Conservation (phyloP, 108 stramenopile genomes). For the Bacterosira constricta region DNA sequence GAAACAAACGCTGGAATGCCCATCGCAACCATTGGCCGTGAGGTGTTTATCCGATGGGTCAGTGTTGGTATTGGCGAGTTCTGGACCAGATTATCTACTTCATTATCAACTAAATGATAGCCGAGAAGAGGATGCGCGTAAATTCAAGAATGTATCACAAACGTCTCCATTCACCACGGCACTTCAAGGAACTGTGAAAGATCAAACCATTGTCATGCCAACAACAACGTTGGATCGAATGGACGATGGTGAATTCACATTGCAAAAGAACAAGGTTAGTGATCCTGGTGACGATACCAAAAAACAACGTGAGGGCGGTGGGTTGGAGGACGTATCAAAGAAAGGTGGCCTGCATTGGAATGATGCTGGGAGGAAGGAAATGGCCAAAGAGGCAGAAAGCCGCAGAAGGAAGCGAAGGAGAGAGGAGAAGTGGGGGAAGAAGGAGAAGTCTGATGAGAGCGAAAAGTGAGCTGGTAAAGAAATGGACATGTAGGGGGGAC, state of each 20-base stretch:
- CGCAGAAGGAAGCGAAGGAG: constrained; percentile 30
- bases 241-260: constrained; percentile 16
- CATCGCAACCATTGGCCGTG: constrained; percentile 51
- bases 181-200: constrained; percentile 12
- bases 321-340: not conserved
- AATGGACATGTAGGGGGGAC: too few relatives aligned
- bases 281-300: not conserved
- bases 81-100: constrained; percentile 55
- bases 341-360: constrained; percentile 40
- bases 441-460: too few relatives aligned
- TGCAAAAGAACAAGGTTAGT: constrained; percentile 32
- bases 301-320: not conserved
- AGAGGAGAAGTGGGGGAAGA: not conserved
- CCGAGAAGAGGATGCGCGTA: not conserved
- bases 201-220: constrained; percentile 53
- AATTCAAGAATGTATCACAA: constrained; percentile 10
- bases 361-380: constrained; percentile 27
- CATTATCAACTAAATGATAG: constrained; percentile 21
- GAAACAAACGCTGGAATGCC: constrained; percentile 45
- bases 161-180: constrained; percentile 13
- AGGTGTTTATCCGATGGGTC: constrained; percentile 29
- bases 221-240: constrained; percentile 56
- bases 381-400: constrained; percentile 15
- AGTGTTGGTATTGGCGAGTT: constrained; percentile 54
- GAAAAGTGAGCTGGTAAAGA: too few relatives aligned